phyloP scores from a whole-genome alignment of 2,329 filamentous ascomycete genomes.

The Pseudogymnoascus sp. region DNA sequence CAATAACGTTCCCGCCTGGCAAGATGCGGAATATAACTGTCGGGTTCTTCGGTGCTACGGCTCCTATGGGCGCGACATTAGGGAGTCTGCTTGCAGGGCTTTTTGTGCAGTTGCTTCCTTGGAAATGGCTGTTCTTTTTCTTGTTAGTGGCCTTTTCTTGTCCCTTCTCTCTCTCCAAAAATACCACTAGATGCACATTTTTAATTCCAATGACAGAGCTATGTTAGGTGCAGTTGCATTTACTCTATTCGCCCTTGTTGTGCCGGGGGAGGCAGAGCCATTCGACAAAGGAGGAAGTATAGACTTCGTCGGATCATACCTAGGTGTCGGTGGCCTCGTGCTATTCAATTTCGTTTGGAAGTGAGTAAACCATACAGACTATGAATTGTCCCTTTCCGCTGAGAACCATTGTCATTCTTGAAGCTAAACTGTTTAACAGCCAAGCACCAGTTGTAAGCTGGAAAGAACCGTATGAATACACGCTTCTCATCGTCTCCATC shows the following conservation, averaged over 20 bases:
- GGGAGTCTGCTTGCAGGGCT: conserved; percentile 35
- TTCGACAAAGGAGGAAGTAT: background rate
- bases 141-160: background rate
- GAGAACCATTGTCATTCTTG: background rate
- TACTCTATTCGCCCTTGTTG: conserved; percentile 10
- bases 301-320: background rate
- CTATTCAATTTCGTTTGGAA: background rate
- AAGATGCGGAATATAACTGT: conserved; percentile 37
- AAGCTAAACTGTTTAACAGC: background rate
- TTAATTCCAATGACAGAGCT: conserved; percentile 8
- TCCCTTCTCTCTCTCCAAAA: background rate
- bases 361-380: background rate
- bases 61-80: conserved; percentile 39
- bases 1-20: conserved; percentile 41
- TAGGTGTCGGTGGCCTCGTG: background rate
- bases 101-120: conserved; percentile 30
- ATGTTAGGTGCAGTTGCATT: conserved; percentile 7
- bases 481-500: conserved; percentile 15
- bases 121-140: conserved; percentile 31
- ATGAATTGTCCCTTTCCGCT: conserved; percentile 11
- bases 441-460: conserved; percentile 22
- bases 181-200: conserved; percentile 7
- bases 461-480: conserved; percentile 15
- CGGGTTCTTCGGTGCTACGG: conserved; percentile 40
- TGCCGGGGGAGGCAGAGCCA: conserved; percentile 7